Percentiles rank a stretch among this genome's conserved stretches.
These are phyloP conservation scores for Juncus effusus DNA, from an alignment of 176 grass and related monocot genomes.

Conservation along the genomic window DNA sequence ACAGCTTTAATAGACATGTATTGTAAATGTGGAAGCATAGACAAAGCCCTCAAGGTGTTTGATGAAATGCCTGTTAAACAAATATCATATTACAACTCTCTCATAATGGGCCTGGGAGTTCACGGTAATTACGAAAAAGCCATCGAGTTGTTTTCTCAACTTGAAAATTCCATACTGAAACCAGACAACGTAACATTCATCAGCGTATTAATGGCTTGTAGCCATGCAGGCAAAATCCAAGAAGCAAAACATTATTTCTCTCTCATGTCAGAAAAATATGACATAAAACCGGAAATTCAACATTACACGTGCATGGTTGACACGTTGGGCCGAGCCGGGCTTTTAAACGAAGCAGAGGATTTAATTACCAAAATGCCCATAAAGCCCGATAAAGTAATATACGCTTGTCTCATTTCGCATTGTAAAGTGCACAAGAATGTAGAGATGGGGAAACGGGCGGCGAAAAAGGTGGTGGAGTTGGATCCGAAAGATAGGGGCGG, in stretches of 20 bases:
- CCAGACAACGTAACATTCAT: conserved; percentile 71
- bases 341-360: conserved; percentile 52
- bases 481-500: conserved; percentile 47
- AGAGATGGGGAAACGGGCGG: conserved; percentile 33
- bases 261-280: conserved; percentile 37
- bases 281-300: conserved; percentile 43
- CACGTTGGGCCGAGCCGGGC: conserved; percentile 46
- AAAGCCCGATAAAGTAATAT: conserved; percentile 52
- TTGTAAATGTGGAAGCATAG: conserved; percentile 57
- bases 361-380: conserved; percentile 53
- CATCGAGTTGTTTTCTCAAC: conserved; percentile 35
- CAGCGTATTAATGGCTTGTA: conserved; percentile 45
- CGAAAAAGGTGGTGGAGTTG: conserved; percentile 31
- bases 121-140: conserved; percentile 43
- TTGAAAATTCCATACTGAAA: conserved; percentile 20
- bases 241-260: conserved; percentile 43
- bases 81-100: conserved; percentile 62
- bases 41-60: conserved; percentile 54
- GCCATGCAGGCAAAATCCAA: conserved; percentile 50
- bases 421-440: conserved; percentile 43
- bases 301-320: conserved; percentile 76
- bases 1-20: conserved; percentile 72
- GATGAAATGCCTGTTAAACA: conserved; percentile 26
- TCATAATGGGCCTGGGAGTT: conserved; percentile 55
- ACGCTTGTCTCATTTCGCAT: conserved; percentile 62